These are phyloP conservation scores for Phaeodactylum tricornutum DNA, from an alignment of 108 stramenopile species.

Conservation along the genomic window DNA sequence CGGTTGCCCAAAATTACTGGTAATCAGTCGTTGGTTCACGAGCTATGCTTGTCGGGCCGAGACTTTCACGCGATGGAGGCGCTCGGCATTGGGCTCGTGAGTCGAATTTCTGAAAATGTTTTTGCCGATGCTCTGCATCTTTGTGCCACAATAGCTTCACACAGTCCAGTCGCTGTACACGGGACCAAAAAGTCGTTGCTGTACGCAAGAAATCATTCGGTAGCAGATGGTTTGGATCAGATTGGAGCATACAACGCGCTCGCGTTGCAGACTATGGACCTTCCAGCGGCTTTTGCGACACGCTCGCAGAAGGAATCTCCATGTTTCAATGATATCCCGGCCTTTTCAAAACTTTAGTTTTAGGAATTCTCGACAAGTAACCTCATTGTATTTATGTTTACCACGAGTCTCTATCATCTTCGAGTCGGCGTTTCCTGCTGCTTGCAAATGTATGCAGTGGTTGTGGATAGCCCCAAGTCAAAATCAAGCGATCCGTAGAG, in stretches of 20 bases:
- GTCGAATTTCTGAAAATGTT: slow-evolving; percentile 26
- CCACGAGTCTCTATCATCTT: too few relatives aligned
- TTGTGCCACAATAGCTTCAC: slow-evolving; percentile 31
- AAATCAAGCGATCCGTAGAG: slow-evolving; percentile 65
- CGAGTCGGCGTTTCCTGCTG: too few relatives aligned
- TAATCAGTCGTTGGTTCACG: slow-evolving; percentile 43
- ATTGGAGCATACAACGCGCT: slow-evolving; percentile 55
- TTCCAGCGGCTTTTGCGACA: slow-evolving; percentile 39
- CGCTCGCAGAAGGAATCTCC: too few relatives aligned
- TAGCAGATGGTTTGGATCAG: slow-evolving; percentile 64
- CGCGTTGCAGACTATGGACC: slow-evolving; percentile 66
- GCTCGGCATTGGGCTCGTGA: slow-evolving; percentile 54
- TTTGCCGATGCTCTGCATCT: slow-evolving; percentile 30
- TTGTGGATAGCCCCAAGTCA: slow-evolving; percentile 47
- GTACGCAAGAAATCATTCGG: slow-evolving; percentile 61
- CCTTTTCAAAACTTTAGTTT: too few relatives aligned
- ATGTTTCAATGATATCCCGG: too few relatives aligned
- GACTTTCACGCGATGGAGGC: slow-evolving; percentile 49
- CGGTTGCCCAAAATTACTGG: slow-evolving; percentile 66
- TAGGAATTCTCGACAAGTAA: too few relatives aligned
- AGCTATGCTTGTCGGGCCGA: slow-evolving; percentile 63
- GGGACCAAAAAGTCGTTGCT: slow-evolving; percentile 58
- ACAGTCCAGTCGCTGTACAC: slow-evolving; percentile 58
- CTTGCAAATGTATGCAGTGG: too few relatives aligned
- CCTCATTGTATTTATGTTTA: too few relatives aligned